Evolutionary conservation across 169 alveolate genomes (phyloP), one percentile per base, ranked within the genome.

Genomic region (Babesia ovata): DNA sequence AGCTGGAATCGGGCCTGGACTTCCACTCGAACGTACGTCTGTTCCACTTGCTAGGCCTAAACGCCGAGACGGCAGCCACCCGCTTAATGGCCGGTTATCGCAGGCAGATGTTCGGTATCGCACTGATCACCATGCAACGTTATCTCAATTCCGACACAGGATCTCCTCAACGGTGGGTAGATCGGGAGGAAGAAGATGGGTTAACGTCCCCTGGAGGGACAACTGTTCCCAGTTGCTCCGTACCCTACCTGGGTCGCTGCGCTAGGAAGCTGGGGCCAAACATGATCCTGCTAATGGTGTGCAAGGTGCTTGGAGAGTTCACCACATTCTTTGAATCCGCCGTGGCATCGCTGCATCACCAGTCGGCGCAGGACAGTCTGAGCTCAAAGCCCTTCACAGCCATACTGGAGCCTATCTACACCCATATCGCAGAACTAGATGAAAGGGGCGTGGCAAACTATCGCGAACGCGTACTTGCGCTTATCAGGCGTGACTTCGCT

Each of bases 231-330:
- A 59, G 29, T 21, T 10, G 52, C 28, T 44, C 14, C 22, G 14
- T 59, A 14, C 39, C 57, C 21, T 54, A 59, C 12, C 29, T 71
- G 36, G 73, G 26, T 19, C 63, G 29, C 42, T 71, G 63, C 61
- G 36, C 83, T 10, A 54, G 82, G 36, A n/a, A 44, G 50, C 24
- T 79, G 42, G 74, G 82, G 29, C 63, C 87, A 11, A 67, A 79
- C 29, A 33, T 79, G 75, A 24, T 57, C 9, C 26, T 79, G 26
- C 58, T 79, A 4, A 63, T 57, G 26, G 33, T 79, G 8, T 79
- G 87, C 56, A 79, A 79, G 69, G 49, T 60, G 42, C 59, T 79
- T 28, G 36, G 62, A 4, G 87, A 79, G 28, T 66, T 54, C 28
- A 62, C 58, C 22, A 24, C 62, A 0, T 67, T 70, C 61, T 52